Evolutionary conservation across 108 stramenopile genomes (phyloP), one percentile per base, ranked within the genome.

Genomic region (Cylindrotheca closterium): DNA sequence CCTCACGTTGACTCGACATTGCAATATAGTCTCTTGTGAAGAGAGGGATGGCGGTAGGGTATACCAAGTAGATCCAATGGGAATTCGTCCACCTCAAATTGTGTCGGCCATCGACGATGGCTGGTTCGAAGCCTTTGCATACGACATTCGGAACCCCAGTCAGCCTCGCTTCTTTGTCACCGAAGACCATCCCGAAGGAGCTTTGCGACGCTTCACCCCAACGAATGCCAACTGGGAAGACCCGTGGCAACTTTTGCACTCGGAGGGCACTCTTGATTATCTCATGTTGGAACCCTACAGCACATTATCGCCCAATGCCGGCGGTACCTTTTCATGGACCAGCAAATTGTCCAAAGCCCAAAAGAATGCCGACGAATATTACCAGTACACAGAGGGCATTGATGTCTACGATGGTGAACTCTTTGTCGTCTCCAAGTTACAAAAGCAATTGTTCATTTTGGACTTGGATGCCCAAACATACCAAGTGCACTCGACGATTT

Each of bases 131-230:
- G 33, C 27, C 25, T 56, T 65, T 29, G 63, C 63, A 3, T 65
- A 50, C 42, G 53, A 70, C 57, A 53, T 23, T 12, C 51, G 78
- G n/a, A 34, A 75, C 32, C 46, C 30, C 28, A 3, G 21, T 17
- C 19, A 23, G 21, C 72, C 51, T 18, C 26, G 55, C 42, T 84
- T 80, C 46, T 88, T 80, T 59, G 52, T 80, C 2, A 82, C 87
- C 7, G 80, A 82, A 71, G 83, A 88, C 47, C 29, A 58, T 26
- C 42, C 46, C 15, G 60, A 47, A 3, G 83, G 87, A 12, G 58
- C 71, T 0, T 30, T 87, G 28, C 62, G 67, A 4, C 77, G 82
- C 26, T 83, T 79, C 51, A 71, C 66, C 22, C 78, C 79, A 10
- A 2, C 1, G 12, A 33, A 46, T n/a, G n/a, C 70, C 30, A 64